These are phyloP conservation scores for Alternaria triticimaculans DNA, from an alignment of 2,329 filamentous ascomycete species.

Conservation along the genomic window DNA sequence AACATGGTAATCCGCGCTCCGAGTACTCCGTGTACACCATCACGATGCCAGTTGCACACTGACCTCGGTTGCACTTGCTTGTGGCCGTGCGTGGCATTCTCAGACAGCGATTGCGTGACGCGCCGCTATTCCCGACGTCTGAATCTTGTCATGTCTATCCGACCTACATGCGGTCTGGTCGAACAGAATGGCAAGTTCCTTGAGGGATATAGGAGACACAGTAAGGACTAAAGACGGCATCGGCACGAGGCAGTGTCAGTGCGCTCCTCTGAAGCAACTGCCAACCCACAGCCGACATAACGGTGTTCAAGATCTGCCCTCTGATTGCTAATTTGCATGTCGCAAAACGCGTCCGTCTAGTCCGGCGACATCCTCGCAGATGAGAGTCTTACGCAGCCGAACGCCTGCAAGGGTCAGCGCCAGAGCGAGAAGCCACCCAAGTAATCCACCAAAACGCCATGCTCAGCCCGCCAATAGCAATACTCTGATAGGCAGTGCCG, in stretches of 20 bases:
- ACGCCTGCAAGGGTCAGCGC: conserved; percentile 1
- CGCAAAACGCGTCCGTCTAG: background rate
- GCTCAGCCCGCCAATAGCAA: background rate
- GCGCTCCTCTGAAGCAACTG: background rate
- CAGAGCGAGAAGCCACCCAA: conserved; percentile 2
- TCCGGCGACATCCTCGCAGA: background rate
- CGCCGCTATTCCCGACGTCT: background rate
- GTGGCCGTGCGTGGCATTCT: conserved; percentile 5
- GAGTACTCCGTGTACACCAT: background rate
- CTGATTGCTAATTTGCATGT: background rate
- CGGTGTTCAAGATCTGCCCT: background rate
- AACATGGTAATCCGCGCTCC: background rate
- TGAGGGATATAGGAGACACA: background rate
- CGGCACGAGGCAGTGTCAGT: conserved; percentile 3
- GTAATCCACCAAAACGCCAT: background rate
- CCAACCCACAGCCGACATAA: background rate
- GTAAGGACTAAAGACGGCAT: background rate
- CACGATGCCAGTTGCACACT: background rate
- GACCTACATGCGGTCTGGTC: background rate
- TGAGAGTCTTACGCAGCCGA: background rate
- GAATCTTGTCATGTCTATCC: background rate
- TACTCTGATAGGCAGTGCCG: background rate
- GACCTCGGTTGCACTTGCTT: background rate
- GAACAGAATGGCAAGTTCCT: conserved; percentile 4
- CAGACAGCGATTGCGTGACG: conserved; percentile 1